phyloP scores from a whole-genome alignment of 306 rosid species.

The Hippophae tibetana region DNA sequence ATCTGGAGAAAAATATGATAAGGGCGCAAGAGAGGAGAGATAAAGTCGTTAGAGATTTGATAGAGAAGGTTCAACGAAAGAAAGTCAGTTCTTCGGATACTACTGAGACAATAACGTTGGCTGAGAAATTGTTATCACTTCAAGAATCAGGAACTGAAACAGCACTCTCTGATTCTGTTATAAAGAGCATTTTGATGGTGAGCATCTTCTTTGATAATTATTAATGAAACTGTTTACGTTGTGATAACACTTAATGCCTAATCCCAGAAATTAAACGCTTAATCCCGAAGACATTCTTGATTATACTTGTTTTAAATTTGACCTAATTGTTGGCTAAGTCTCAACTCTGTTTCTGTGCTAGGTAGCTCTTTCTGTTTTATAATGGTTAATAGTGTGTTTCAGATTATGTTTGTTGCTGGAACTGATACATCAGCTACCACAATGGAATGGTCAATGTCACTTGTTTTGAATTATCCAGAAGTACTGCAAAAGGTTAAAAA shows the following conservation, averaged over 20 bases:
- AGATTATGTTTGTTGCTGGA: constrained; percentile 16
- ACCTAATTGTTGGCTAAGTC: neutral
- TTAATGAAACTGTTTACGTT: neutral
- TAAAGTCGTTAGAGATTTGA: constrained; percentile 5
- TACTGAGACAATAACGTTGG: neutral
- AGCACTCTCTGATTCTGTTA: constrained; percentile 7
- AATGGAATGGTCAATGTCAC: constrained; percentile 21
- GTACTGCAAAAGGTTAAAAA: constrained; percentile 5
- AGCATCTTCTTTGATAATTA: neutral
- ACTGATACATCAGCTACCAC: constrained; percentile 6
- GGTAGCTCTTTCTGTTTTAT: neutral
- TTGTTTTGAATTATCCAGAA: constrained; percentile 21
- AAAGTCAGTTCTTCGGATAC: neutral
- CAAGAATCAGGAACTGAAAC: constrained; percentile 11
- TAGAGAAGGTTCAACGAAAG: constrained; percentile 12
- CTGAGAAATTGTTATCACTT: constrained; percentile 5
- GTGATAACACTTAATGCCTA: neutral
- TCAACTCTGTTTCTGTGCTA: neutral
- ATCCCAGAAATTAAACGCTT: too few species aligned
- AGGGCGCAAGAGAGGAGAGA: constrained; percentile 16
- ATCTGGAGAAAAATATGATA: constrained; percentile 22
- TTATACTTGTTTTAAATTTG: too few species aligned
- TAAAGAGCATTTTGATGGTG: constrained; percentile 15
- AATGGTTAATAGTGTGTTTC: neutral
- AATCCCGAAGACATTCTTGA: too few species aligned